Evolutionary conservation across 2,329 filamentous ascomycete species (phyloP).

Genomic region (Apiospora pterosperma): DNA sequence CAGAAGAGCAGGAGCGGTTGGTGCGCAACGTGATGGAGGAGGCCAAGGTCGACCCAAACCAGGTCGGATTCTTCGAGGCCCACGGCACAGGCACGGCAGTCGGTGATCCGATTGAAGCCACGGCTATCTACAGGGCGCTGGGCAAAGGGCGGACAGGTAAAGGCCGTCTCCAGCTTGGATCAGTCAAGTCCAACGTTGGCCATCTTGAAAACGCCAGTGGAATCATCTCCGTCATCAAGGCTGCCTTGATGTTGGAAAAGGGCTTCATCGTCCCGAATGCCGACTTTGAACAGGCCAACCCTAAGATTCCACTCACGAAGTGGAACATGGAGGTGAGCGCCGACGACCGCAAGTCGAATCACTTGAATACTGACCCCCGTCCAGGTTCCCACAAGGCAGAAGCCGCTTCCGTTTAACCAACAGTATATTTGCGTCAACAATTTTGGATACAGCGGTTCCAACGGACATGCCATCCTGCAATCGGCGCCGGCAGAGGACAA

Average conservation of each 20-base stretch:
- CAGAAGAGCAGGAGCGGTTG: conserved; percentile 21
- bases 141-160: conserved; percentile 16
- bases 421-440: conserved; percentile 27
- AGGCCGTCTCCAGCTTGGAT: conserved; percentile 29
- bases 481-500: conserved; percentile 1
- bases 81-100: conserved; percentile 46
- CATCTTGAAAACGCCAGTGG: conserved; percentile 31
- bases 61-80: conserved; percentile 34
- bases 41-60: conserved; percentile 3
- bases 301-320: conserved; percentile 16
- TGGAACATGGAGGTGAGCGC: conserved; percentile 17
- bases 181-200: conserved; percentile 35
- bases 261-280: conserved; percentile 39
- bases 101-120: conserved; percentile 44
- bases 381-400: conserved; percentile 16
- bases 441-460: conserved; percentile 33
- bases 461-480: conserved; percentile 22
- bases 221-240: conserved; percentile 30
- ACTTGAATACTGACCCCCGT: conserved; percentile 5
- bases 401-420: conserved; percentile 17
- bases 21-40: conserved; percentile 23
- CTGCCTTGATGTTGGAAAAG: conserved; percentile 34
- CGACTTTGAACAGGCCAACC: conserved; percentile 36
- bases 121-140: conserved; percentile 34
- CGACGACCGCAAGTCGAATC: not conserved